phyloP scores from a whole-genome alignment of 2,329 filamentous ascomycete genomes.

The Cytospora schulzeri region DNA sequence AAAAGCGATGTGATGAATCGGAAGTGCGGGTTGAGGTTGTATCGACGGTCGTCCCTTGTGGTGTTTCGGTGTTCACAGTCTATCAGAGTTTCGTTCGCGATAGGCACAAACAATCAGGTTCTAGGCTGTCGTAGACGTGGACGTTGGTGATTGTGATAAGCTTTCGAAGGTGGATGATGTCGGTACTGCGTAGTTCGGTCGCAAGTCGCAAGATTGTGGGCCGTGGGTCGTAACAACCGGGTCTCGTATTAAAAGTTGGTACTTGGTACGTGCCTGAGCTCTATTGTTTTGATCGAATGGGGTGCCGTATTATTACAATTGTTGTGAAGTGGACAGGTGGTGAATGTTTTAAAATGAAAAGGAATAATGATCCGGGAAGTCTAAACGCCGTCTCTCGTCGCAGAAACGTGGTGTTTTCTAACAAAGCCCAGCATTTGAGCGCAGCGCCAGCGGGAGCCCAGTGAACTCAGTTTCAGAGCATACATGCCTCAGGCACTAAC shows the following conservation, averaged over 20 bases:
- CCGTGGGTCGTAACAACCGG: constrained; percentile 21
- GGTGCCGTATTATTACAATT: not conserved
- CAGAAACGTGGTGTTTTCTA: not conserved
- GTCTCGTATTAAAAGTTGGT: constrained; percentile 21
- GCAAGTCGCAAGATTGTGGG: constrained; percentile 23
- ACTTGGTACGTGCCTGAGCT: constrained; percentile 3
- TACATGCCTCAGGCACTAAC: not conserved
- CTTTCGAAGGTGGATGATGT: constrained; percentile 8
- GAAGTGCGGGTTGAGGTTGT: not conserved
- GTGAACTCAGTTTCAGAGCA: not conserved
- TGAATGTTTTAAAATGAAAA: not conserved
- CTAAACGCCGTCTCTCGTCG: not conserved
- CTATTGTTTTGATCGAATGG: not conserved
- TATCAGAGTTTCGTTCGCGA: constrained; percentile 2
- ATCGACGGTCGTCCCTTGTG: not conserved
- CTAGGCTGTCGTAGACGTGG: constrained; percentile 11
- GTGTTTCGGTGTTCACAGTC: not conserved
- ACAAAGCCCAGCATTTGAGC: not conserved
- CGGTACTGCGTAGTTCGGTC: constrained; percentile 4
- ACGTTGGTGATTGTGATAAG: constrained; percentile 23
- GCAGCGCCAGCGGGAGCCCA: not conserved
- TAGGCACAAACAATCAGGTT: constrained; percentile 14
- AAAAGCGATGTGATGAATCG: not conserved
- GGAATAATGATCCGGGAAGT: not conserved
- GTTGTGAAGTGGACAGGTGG: not conserved